phyloP scores from a whole-genome alignment of 148 eudicot species.

The Selenicereus undatus region DNA sequence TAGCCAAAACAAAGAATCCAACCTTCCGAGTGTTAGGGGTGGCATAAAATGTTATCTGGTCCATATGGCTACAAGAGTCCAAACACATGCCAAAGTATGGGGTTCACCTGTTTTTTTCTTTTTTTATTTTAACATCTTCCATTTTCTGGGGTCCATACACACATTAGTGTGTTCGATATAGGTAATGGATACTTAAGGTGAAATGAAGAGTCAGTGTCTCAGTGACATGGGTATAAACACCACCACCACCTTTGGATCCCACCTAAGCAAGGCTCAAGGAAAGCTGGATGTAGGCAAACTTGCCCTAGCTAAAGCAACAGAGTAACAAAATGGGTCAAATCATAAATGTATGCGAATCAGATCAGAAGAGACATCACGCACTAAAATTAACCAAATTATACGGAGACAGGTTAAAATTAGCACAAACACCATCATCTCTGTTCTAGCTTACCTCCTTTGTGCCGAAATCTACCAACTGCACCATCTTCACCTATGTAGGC shows the following conservation, averaged over 20 bases:
- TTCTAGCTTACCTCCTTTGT: conserved; percentile 48
- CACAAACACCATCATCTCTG: background rate
- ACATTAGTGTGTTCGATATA: background rate
- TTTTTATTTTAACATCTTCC: too few species aligned
- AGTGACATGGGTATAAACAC: too few species aligned
- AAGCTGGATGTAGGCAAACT: too few species aligned
- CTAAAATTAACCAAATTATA: background rate
- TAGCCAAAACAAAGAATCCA: background rate
- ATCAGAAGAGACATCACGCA: background rate
- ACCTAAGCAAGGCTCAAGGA: too few species aligned
- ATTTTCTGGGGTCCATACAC: background rate
- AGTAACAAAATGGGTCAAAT: background rate
- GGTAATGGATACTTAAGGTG: too few species aligned
- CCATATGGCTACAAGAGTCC: background rate
- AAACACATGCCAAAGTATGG: too few species aligned
- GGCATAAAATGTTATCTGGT: background rate
- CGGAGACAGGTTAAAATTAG: background rate
- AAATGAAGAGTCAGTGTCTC: background rate
- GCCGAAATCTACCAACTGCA: conserved; percentile 41
- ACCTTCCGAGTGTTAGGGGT: background rate
- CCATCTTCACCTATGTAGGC: conserved; percentile 45
- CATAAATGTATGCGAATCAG: background rate
- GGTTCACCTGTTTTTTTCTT: too few species aligned
- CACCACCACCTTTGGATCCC: too few species aligned
- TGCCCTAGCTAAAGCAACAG: too few species aligned